Evolutionary conservation across 495 filamentous ascomycete species (phyloP).

Genomic region (Rhizodiscina lignyota): DNA sequence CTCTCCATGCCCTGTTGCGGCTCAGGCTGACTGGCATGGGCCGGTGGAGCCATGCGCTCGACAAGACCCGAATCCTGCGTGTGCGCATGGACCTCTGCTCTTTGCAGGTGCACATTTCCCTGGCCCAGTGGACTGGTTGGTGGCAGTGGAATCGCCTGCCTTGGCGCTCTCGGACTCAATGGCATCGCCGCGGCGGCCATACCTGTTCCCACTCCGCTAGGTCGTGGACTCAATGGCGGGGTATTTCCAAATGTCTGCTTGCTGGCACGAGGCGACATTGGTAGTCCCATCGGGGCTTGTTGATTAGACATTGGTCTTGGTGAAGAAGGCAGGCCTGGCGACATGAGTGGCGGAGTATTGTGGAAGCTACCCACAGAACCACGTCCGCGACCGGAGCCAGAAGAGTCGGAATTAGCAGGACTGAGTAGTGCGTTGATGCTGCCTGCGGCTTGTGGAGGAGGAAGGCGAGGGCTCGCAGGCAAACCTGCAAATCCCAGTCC

Average conservation of each 20-base stretch:
- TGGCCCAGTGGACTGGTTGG: conserved; percentile 42
- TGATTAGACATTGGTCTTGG: no score
- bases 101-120: conserved; percentile 26
- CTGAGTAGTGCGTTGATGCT: conserved; percentile 16
- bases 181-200: no score
- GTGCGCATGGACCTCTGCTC: conserved; percentile 12
- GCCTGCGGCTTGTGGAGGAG: conserved; percentile 4
- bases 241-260: no score
- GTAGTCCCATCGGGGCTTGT: no score
- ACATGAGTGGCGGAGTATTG: no score
- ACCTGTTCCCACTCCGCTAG: no score
- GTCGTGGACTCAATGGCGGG: no score
- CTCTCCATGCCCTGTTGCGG: conserved; percentile 3
- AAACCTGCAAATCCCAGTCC: conserved; percentile 12
- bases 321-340: no score
- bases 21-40: conserved; percentile 5
- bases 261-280: no score
- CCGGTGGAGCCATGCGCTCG: background rate
- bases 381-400: no score
- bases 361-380: no score
- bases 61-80: background rate
- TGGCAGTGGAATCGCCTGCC: conserved; percentile 48
- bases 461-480: conserved; percentile 11
- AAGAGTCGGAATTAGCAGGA: no score
- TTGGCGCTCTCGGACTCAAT: conserved; percentile 56